Conservation (phyloP, 2,329 filamentous ascomycete species). For the Microsporum ferrugineum region DNA sequence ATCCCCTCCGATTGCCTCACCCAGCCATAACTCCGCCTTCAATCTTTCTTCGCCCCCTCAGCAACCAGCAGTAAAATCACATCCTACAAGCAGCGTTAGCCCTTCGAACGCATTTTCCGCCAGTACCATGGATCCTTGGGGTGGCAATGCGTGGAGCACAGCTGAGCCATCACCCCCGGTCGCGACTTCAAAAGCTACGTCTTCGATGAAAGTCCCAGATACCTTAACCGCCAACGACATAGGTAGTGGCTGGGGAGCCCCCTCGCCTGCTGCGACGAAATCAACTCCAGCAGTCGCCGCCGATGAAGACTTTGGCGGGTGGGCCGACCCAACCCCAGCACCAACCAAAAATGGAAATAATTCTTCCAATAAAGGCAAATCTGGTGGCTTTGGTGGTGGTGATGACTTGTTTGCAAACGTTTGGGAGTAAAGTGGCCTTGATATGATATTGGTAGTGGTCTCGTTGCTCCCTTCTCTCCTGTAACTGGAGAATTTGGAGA, state of each 20-base stretch:
- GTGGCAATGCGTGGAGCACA: constrained; percentile 70
- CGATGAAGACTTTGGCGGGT: constrained; percentile 93
- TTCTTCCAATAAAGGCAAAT: constrained; percentile 38
- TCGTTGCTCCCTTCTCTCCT: background rate
- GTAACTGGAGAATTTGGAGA: background rate
- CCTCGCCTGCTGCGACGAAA: constrained; percentile 28
- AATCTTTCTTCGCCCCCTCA: constrained; percentile 53
- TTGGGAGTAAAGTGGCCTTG: constrained; percentile 48
- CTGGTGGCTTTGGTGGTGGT: constrained; percentile 48
- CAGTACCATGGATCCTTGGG: constrained; percentile 62
- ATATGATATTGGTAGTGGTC: background rate
- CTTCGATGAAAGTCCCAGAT: constrained; percentile 34
- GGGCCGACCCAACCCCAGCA: constrained; percentile 62
- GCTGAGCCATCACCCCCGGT: constrained; percentile 47
- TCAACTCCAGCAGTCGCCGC: constrained; percentile 57
- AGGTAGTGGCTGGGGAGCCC: constrained; percentile 51
- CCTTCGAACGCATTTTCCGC: constrained; percentile 33
- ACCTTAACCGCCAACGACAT: constrained; percentile 49
- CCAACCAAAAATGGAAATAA: constrained; percentile 32
- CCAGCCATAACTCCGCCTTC: constrained; percentile 56
- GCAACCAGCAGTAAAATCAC: constrained; percentile 22
- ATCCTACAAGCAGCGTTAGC: constrained; percentile 22
- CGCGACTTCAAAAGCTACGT: constrained; percentile 24
- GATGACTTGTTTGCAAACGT: constrained; percentile 95
- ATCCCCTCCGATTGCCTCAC: constrained; percentile 33